Conservation (phyloP, 805 yeast genomes). For the Cephaloascus fragrans region DNA sequence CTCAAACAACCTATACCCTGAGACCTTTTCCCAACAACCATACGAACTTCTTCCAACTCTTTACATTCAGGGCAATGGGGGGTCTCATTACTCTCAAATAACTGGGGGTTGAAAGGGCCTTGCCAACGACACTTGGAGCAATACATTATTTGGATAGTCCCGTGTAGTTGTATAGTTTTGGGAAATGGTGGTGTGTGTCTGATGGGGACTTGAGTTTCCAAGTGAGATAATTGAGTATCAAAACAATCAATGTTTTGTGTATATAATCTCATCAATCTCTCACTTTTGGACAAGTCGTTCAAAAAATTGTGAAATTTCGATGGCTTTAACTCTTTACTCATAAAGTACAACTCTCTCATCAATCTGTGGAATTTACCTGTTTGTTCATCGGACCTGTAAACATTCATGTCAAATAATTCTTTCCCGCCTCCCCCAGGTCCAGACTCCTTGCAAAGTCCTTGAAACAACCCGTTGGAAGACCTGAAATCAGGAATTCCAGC, state of each 20-base stretch:
- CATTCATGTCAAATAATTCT: slow-evolving; percentile 70
- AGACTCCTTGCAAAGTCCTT: slow-evolving; percentile 31
- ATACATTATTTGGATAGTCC: slow-evolving; percentile 60
- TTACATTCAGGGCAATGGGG: slow-evolving; percentile 61
- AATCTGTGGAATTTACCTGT: slow-evolving; percentile 63
- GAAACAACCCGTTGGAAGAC: slow-evolving; percentile 69
- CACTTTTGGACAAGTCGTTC: slow-evolving; percentile 47
- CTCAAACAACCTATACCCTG: slow-evolving; percentile 55
- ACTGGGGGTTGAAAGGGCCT: slow-evolving; percentile 39
- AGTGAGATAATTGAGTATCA: slow-evolving; percentile 46
- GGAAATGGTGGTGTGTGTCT: slow-evolving; percentile 33
- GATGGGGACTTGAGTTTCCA: slow-evolving; percentile 43
- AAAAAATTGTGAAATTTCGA: slow-evolving; percentile 68
- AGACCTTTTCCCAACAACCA: slow-evolving; percentile 52
- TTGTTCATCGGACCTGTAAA: slow-evolving; percentile 55
- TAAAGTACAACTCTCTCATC: slow-evolving; percentile 50
- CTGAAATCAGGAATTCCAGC: slow-evolving; percentile 89
- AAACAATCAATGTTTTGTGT: slow-evolving; percentile 85
- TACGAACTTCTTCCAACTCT: slow-evolving; percentile 46
- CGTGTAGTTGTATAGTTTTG: slow-evolving; percentile 74
- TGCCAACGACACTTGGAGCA: slow-evolving; percentile 70
- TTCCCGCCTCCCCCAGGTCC: slow-evolving; percentile 48
- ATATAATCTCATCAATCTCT: slow-evolving; percentile 62
- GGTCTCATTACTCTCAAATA: slow-evolving; percentile 29
- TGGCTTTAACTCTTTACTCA: slow-evolving; percentile 50